Conservation (phyloP, 2,329 filamentous ascomycete genomes). For the Phoma sp. region DNA sequence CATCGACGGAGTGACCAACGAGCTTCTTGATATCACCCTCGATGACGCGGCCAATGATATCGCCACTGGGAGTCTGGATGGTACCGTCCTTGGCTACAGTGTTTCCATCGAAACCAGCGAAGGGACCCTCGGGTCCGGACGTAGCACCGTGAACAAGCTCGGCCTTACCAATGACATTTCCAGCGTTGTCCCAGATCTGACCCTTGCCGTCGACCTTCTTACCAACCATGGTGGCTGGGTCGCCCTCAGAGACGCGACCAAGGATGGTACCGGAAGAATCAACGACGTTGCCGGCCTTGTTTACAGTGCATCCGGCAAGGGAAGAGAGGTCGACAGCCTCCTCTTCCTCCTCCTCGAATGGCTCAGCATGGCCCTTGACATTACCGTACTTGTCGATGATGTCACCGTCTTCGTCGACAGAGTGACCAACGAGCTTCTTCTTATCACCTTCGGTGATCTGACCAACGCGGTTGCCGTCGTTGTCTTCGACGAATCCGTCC, state of each 20-base stretch:
- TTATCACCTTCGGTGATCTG: slow-evolving; percentile 72
- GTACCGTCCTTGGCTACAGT: slow-evolving; percentile 64
- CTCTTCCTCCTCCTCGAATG: slow-evolving; percentile 58
- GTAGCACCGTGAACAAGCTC: slow-evolving; percentile 62
- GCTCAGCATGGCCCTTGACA: slow-evolving; percentile 64
- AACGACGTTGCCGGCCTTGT: slow-evolving; percentile 68
- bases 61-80: slow-evolving; percentile 54
- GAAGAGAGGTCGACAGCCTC: slow-evolving; percentile 61
- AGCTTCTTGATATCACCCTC: slow-evolving; percentile 60
- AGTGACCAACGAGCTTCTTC: slow-evolving; percentile 73
- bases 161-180: slow-evolving; percentile 65
- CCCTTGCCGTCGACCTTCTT: slow-evolving; percentile 68
- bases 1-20: slow-evolving; percentile 57
- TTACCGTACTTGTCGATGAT: slow-evolving; percentile 77
- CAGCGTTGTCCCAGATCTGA: slow-evolving; percentile 68
- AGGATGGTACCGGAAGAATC: slow-evolving; percentile 64
- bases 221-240: slow-evolving; percentile 62
- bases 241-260: slow-evolving; percentile 64
- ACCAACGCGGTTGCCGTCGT: slow-evolving; percentile 79
- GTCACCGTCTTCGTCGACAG: slow-evolving; percentile 82
- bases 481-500: slow-evolving; percentile 75
- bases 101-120: slow-evolving; percentile 64
- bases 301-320: slow-evolving; percentile 67
- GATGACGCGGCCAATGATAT: slow-evolving; percentile 57
- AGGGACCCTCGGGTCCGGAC: slow-evolving; percentile 60